Percentiles rank a stretch among this genome's conserved stretches.
Evolutionary conservation across 2,329 filamentous ascomycete species (phyloP).

Genomic region (Setomelanomma holmii): DNA sequence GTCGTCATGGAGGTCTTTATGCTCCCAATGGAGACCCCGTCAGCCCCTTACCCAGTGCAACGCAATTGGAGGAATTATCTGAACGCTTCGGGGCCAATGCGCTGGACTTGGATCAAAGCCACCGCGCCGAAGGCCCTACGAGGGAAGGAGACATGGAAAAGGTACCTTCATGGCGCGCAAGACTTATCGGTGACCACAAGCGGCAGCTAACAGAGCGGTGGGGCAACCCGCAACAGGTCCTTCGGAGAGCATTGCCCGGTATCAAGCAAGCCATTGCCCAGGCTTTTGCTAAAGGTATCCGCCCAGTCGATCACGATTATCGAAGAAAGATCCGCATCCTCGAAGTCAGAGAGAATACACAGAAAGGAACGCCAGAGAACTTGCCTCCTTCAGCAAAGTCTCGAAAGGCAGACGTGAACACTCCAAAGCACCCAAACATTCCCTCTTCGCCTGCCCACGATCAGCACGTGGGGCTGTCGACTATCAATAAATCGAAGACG

Average conservation of each 20-base stretch:
- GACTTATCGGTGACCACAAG: constrained; percentile 26
- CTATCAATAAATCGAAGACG: background rate
- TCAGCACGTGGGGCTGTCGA: too few species aligned
- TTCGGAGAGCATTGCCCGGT: constrained; percentile 1
- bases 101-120: background rate
- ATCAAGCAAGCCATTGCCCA: constrained; percentile 16
- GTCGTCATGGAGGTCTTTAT: too few species aligned
- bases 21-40: too few species aligned
- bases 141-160: background rate
- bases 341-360: constrained; percentile 1
- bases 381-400: background rate
- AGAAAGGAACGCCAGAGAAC: background rate
- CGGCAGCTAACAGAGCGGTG: constrained; percentile 13
- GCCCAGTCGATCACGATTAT: constrained; percentile 3
- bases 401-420: too few species aligned
- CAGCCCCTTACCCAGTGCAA: too few species aligned
- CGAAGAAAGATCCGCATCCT: constrained; percentile 7
- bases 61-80: constrained; percentile 7
- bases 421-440: too few species aligned
- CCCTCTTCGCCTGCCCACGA: too few species aligned
- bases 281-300: constrained; percentile 12
- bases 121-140: background rate
- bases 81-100: constrained; percentile 3
- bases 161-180: constrained; percentile 13
- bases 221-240: constrained; percentile 4